Conservation (phyloP, 257 asterid genomes). For the Coffea eugenioides region DNA sequence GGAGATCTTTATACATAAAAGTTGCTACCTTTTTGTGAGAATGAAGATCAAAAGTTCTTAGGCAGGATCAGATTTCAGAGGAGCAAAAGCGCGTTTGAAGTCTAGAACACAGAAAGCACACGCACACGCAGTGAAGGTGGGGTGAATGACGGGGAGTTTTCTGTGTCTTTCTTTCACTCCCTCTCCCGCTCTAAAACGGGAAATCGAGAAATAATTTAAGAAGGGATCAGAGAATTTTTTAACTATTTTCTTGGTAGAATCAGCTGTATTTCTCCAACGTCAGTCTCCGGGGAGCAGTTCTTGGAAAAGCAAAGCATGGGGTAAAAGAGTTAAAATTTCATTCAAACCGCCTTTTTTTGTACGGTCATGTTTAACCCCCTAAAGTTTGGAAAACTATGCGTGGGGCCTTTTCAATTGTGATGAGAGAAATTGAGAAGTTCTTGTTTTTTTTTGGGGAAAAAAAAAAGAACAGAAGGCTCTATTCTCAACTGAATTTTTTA, state of each 20-base stretch:
- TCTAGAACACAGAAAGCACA: not conserved
- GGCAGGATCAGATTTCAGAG: not conserved
- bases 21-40: not conserved
- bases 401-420: too few species aligned
- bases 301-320: not conserved
- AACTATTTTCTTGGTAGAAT: too few species aligned
- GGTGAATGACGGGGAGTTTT: not conserved
- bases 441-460: too few species aligned
- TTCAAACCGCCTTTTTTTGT: not conserved
- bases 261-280: too few species aligned
- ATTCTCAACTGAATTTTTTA: too few species aligned
- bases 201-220: not conserved
- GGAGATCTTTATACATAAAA: not conserved
- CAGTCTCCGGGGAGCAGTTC: too few species aligned
- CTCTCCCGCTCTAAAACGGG: not conserved
- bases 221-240: not conserved
- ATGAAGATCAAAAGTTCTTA: not conserved
- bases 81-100: conserved; percentile 13
- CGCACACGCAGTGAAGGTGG: not conserved
- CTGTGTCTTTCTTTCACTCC: not conserved
- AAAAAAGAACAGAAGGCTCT: too few species aligned
- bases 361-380: not conserved
- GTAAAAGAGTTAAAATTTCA: too few species aligned
- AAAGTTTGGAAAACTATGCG: not conserved
- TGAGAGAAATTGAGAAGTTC: too few species aligned